Evolutionary conservation across 2,329 filamentous ascomycete genomes (phyloP), one percentile per base, ranked within the genome.

Genomic region (Stagonosporopsis cucurbitacearum): DNA sequence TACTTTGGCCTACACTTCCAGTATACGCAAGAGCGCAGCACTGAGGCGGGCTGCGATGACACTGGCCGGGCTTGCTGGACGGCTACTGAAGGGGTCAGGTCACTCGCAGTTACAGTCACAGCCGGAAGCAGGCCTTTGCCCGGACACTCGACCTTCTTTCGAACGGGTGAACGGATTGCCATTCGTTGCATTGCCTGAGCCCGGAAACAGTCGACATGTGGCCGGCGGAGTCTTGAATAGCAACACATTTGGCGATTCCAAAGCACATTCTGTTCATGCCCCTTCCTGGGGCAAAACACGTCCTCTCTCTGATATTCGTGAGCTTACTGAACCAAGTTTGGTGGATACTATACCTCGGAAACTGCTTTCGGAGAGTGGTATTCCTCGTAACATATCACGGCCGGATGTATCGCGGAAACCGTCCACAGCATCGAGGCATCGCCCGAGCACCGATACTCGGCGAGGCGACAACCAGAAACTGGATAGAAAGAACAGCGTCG

Each of bases 291-390:
- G 73, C 8, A 70, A 74, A 45, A 63, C 73, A 37, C 76, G 80
- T 41, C 78, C 79, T 40, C 65, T 82, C 25, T 82, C 80, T 39
- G 80, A 82, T 59, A 82, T 82, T 53, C 77, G 79, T 57, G 80
- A 81, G 61, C 69, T 80, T 60, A 82, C 79, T 11, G 80, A 81
- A 63, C 79, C 80, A 25, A 81, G 78, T 58, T 63, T 81, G 20
- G 74, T 73, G 17, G 78, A 80, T 12, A 60, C 69, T 1, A 63
- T 72, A 52, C 70, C 71, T 19, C 66, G 62, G 43, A 70, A 67
- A 32, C 63, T 67, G 22, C 55, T 67, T 23, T 62, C 65, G 11
- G 67, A 70, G 11, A 28, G 32, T 20, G 58, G 52, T 35, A 43
- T 68, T 7, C 53, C 50, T 36, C 64, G 60, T n/a, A 70, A 63